A percentile compares a stretch with the other conserved stretches of the same genome.
These are phyloP conservation scores for Brassica hybrid DNA, from an alignment of 441 rosid genomes.

Conservation along the genomic window DNA sequence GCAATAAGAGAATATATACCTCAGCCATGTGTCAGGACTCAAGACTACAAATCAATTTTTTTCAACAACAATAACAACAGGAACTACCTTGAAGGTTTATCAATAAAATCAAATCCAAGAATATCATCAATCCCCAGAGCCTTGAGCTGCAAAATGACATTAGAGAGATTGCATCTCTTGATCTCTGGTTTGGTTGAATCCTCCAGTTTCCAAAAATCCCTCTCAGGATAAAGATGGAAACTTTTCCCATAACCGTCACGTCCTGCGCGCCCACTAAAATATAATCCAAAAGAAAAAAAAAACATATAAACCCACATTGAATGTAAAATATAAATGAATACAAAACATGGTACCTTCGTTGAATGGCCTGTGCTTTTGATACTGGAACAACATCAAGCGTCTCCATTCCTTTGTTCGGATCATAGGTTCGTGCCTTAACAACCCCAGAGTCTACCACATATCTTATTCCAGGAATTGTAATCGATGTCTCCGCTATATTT, in stretches of 20 bases:
- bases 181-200: conserved; percentile 93
- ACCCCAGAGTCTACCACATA: conserved; percentile 94
- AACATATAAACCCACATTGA: not conserved
- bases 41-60: not conserved
- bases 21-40: conserved; percentile 11
- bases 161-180: conserved; percentile 90
- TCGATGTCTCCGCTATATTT: conserved; percentile 97
- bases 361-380: conserved; percentile 94
- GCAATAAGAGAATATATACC: not conserved
- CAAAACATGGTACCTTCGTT: conserved; percentile 71
- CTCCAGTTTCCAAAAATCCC: conserved; percentile 88
- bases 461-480: conserved; percentile 94
- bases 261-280: conserved; percentile 93
- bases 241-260: conserved; percentile 96
- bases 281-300: conserved; percentile 33
- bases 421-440: conserved; percentile 88
- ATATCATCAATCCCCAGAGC: conserved; percentile 93
- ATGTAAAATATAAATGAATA: not conserved
- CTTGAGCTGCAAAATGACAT: conserved; percentile 90
- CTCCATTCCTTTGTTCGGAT: conserved; percentile 90
- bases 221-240: conserved; percentile 91
- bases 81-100: conserved; percentile 86
- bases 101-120: conserved; percentile 91
- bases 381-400: conserved; percentile 80
- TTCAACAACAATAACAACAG: not conserved